These are phyloP conservation scores for Diaporthe ilicicola DNA, from an alignment of 2,329 filamentous ascomycete genomes.

Conservation along the genomic window DNA sequence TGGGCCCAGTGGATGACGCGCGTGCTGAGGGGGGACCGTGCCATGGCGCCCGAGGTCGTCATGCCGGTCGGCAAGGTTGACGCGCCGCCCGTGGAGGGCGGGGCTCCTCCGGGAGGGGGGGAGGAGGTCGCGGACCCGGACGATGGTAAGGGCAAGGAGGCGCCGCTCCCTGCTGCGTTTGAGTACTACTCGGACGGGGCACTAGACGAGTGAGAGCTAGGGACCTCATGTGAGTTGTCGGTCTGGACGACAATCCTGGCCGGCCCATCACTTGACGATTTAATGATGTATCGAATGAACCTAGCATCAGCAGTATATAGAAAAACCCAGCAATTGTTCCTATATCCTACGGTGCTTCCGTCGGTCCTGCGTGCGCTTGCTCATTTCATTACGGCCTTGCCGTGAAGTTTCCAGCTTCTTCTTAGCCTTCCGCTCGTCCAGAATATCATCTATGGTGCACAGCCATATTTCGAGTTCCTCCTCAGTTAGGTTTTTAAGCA, in stretches of 20 bases:
- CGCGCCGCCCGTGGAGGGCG: not conserved
- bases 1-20: conserved; percentile 74
- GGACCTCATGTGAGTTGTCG: not conserved
- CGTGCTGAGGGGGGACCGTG: conserved; percentile 42
- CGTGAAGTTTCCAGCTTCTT: too few relatives aligned
- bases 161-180: conserved; percentile 41
- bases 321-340: not conserved
- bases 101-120: conserved; percentile 16
- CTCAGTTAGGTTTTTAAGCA: too few relatives aligned
- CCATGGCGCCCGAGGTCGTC: conserved; percentile 28
- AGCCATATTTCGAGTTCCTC: too few relatives aligned
- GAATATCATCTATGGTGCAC: too few relatives aligned
- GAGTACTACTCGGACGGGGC: conserved; percentile 43
- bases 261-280: not conserved
- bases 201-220: not conserved
- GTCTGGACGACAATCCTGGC: not conserved
- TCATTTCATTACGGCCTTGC: too few relatives aligned
- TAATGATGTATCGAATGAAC: not conserved
- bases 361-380: too few relatives aligned
- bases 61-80: conserved; percentile 30
- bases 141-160: conserved; percentile 31
- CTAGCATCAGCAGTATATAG: not conserved
- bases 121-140: conserved; percentile 35
- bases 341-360: not conserved
- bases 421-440: too few relatives aligned